Percentiles rank a stretch among this genome's conserved stretches.
Conservation (phyloP, 176 grass and related monocot species). For the Hsuehochloa calcarea region DNA sequence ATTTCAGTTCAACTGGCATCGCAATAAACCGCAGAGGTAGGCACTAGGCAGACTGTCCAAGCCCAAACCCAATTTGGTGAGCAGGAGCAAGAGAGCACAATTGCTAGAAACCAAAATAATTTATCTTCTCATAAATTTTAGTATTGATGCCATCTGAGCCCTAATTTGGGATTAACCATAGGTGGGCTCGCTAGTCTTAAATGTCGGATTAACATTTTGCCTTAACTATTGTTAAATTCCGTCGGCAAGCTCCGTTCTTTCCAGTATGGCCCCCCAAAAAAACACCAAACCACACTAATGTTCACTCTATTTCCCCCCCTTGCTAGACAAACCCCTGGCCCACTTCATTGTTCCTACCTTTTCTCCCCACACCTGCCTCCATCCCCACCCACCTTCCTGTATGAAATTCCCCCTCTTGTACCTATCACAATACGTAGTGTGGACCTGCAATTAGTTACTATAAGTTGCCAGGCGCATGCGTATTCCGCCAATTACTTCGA, state of each 20-base stretch:
- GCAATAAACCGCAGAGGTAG: not conserved
- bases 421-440: not conserved
- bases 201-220: not conserved
- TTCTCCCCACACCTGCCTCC: not conserved
- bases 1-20: not conserved
- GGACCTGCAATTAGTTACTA: not conserved
- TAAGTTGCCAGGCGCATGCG: not conserved
- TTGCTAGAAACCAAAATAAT: not conserved
- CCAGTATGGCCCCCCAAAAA: not conserved
- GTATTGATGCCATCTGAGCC: not conserved
- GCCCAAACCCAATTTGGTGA: not conserved
- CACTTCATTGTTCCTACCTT: conserved; percentile 2
- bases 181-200: not conserved
- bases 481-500: not conserved
- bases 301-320: not conserved
- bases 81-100: not conserved
- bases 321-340: not conserved
- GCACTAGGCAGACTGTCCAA: not conserved
- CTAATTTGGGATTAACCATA: not conserved
- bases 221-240: not conserved
- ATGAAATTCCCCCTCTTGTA: conserved; percentile 2
- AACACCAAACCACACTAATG: not conserved
- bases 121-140: not conserved
- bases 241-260: not conserved
- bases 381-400: not conserved